These are phyloP conservation scores for Pythium sp. DNA, from an alignment of 352 stramenopile genomes.

Conservation along the genomic window DNA sequence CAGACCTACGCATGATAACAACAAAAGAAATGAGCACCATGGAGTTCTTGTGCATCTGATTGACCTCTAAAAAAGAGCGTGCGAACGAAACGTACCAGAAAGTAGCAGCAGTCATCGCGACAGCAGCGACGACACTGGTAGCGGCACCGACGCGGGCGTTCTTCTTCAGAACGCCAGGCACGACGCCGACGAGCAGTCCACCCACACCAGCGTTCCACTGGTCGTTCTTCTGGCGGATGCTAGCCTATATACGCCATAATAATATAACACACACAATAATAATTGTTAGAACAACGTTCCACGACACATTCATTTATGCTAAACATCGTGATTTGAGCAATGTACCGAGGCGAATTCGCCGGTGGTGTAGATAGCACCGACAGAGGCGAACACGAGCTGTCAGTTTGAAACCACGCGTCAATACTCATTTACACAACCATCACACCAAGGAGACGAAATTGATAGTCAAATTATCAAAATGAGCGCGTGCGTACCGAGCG, in stretches of 20 bases:
- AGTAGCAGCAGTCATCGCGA: constrained; percentile 47
- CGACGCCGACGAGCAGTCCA: constrained; percentile 56
- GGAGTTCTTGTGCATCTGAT: neutral
- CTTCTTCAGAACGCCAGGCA: constrained; percentile 74
- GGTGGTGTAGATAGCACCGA: constrained; percentile 63
- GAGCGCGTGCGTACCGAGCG: constrained; percentile 45
- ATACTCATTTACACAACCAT: neutral
- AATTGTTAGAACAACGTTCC: neutral
- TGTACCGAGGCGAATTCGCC: constrained; percentile 55
- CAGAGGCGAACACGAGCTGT: constrained; percentile 70
- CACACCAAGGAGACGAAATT: neutral
- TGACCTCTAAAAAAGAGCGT: neutral
- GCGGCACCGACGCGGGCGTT: constrained; percentile 64
- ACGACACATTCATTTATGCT: neutral
- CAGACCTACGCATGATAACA: constrained; percentile 30
- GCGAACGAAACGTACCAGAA: constrained; percentile 52
- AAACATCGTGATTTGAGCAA: neutral
- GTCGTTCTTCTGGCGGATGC: constrained; percentile 71
- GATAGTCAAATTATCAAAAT: neutral
- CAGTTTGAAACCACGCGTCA: neutral
- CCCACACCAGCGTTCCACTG: constrained; percentile 66
- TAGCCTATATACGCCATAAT: constrained; percentile 22
- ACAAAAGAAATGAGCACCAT: neutral
- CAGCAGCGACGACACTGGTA: constrained; percentile 40
- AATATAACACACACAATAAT: neutral